Evolutionary conservation across 1,284 basidiomycete genomes (phyloP).

Genomic region (Bjerkandera adusta): DNA sequence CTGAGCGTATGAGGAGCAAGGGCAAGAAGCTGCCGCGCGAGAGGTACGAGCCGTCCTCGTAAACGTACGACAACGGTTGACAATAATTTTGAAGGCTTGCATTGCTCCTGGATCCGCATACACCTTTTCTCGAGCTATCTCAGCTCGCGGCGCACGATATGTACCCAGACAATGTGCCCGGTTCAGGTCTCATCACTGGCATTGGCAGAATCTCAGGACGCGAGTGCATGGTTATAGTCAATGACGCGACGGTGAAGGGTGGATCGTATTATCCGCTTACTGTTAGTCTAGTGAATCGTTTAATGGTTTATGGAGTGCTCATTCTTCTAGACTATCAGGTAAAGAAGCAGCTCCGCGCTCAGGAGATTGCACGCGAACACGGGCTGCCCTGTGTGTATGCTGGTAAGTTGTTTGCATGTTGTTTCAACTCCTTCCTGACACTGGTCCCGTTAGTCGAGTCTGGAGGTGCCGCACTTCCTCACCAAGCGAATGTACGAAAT

Average conservation of each 20-base stretch:
- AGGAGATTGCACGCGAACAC: slow-evolving; percentile 91
- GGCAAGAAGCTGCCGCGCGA: slow-evolving; percentile 89
- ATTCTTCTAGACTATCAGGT: slow-evolving; percentile 44
- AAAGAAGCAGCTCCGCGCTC: slow-evolving; percentile 94
- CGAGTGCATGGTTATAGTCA: slow-evolving; percentile 89
- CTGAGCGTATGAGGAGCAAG: slow-evolving; percentile 73
- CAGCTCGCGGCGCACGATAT: slow-evolving; percentile 86
- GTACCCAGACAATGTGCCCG: slow-evolving; percentile 82
- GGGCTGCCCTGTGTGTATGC: slow-evolving; percentile 91
- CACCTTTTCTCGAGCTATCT: slow-evolving; percentile 90
- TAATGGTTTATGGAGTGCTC: slow-evolving; percentile 7
- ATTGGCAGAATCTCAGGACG: slow-evolving; percentile 79
- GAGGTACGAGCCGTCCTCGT: slow-evolving; percentile 47
- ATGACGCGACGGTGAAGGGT: slow-evolving; percentile 93
- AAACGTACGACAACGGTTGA: background rate
- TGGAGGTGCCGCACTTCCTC: slow-evolving; percentile 89
- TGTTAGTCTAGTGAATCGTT: slow-evolving; percentile 39
- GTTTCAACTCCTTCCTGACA: background rate
- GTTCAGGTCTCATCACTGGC: slow-evolving; percentile 90
- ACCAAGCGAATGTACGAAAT: slow-evolving; percentile 78
- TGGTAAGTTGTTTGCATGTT: slow-evolving; percentile 43
- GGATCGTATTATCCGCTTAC: slow-evolving; percentile 93
- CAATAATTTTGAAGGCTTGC: slow-evolving; percentile 43
- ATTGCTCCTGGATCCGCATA: slow-evolving; percentile 78
- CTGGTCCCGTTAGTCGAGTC: slow-evolving; percentile 80